These are phyloP conservation scores for Tylopilus vinaceipallidus DNA, from an alignment of 768 basidiomycete genomes.

Conservation along the genomic window DNA sequence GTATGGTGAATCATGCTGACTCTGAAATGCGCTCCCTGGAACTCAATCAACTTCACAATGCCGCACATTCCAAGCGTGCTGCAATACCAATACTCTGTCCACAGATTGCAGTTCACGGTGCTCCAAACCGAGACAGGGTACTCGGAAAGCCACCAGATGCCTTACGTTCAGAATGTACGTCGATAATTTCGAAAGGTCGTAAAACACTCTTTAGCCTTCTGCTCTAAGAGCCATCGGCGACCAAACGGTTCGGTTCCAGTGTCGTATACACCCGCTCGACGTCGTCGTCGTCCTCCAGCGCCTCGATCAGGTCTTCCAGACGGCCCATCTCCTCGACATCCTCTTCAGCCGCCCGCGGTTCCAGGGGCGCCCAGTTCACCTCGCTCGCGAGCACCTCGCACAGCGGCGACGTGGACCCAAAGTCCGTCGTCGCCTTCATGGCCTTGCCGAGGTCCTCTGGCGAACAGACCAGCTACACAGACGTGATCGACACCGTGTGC, in stretches of 20 bases:
- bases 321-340: conserved; percentile 36
- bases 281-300: conserved; percentile 57
- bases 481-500: no score
- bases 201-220: conserved; percentile 2
- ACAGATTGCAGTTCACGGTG: no score
- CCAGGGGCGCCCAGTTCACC: conserved; percentile 53
- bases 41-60: background rate
- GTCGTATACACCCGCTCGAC: conserved; percentile 60
- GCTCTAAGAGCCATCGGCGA: conserved; percentile 22
- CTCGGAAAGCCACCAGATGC: no score
- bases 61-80: background rate
- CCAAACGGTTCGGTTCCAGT: conserved; percentile 32
- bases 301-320: conserved; percentile 46
- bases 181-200: background rate
- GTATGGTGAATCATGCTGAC: background rate
- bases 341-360: conserved; percentile 35
- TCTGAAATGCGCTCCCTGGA: background rate
- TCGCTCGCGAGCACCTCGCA: conserved; percentile 48
- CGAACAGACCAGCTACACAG: conserved; percentile 43
- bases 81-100: no score
- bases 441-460: conserved; percentile 40
- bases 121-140: no score
- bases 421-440: conserved; percentile 32
- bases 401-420: conserved; percentile 24
- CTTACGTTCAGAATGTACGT: no score